phyloP scores from a whole-genome alignment of 164 flowering plant species.

The Hamamelis virginiana region DNA sequence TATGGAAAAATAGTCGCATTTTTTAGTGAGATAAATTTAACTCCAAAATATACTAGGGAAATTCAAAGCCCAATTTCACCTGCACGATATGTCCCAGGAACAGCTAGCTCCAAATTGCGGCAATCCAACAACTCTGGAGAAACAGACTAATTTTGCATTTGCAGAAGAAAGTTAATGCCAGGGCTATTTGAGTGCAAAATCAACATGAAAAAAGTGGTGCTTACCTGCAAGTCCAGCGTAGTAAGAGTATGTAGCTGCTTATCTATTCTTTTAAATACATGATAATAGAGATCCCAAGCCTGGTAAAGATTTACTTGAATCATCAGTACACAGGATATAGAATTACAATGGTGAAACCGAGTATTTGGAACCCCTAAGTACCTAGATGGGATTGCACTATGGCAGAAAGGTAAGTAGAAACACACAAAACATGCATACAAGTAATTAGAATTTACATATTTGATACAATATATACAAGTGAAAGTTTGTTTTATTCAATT shows the following conservation, averaged over 20 bases:
- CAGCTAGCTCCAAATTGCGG: conserved; percentile 89
- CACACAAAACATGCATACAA: background rate
- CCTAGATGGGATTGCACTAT: background rate
- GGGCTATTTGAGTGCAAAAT: conserved; percentile 10
- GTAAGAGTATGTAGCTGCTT: conserved; percentile 93
- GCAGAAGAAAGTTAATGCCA: conserved; percentile 7
- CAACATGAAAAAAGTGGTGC: conserved; percentile 15
- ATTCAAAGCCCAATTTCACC: conserved; percentile 36
- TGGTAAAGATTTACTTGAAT: conserved; percentile 24
- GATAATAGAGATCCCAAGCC: conserved; percentile 99
- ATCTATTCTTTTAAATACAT: conserved; percentile 94
- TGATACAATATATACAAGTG: too few species aligned
- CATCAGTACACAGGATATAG: background rate
- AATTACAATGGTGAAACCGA: background rate
- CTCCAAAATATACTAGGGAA: background rate
- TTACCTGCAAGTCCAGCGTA: conserved; percentile 88
- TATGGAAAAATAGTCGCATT: background rate
- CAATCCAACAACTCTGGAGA: conserved; percentile 86
- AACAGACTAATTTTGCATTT: conserved; percentile 61
- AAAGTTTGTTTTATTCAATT: too few species aligned
- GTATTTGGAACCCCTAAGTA: background rate
- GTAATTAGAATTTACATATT: too few species aligned
- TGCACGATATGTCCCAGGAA: conserved; percentile 96
- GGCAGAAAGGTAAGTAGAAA: background rate
- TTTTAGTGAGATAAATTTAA: background rate